Evolutionary conservation across 169 alveolate genomes (phyloP).

Genomic region (Sarcocystis neurona): DNA sequence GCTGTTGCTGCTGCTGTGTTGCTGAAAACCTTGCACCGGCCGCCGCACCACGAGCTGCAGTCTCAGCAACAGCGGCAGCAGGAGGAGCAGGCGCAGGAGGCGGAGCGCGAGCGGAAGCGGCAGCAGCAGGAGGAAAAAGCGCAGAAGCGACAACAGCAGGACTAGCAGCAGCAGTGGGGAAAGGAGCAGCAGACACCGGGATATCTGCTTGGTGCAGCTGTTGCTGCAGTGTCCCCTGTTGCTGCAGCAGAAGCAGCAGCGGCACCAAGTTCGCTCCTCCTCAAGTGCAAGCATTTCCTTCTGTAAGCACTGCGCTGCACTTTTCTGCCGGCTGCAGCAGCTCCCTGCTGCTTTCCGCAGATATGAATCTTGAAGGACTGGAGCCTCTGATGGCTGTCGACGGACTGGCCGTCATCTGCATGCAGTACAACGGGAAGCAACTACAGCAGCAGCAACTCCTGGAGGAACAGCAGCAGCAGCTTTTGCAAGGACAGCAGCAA

Average conservation of each 20-base stretch:
- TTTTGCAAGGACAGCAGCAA: conserved; percentile 47
- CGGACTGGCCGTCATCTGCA: conserved; percentile 15
- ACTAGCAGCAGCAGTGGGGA: too few species aligned
- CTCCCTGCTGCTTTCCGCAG: conserved; percentile 62
- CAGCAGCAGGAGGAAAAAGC: too few species aligned
- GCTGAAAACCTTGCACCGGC: too few species aligned
- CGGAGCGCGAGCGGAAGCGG: too few species aligned
- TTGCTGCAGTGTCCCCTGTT: conserved; percentile 4
- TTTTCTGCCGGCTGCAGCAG: conserved; percentile 10
- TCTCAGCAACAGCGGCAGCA: too few species aligned
- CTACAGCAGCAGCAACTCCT: conserved; percentile 41
- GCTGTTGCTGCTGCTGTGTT: too few species aligned
- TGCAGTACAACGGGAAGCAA: neutral
- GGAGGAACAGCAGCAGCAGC: conserved; percentile 47
- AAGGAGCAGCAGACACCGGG: too few species aligned
- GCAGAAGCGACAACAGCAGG: too few species aligned
- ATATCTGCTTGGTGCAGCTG: conserved; percentile 41
- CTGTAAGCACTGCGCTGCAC: conserved; percentile 33
- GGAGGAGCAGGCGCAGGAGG: too few species aligned
- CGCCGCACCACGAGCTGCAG: too few species aligned
- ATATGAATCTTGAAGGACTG: conserved; percentile 52
- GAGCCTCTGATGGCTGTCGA: conserved; percentile 61
- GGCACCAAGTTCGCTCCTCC: conserved; percentile 39
- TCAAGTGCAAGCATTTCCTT: conserved; percentile 16
- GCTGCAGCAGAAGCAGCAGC: neutral